Evolutionary conservation across 2,329 filamentous ascomycete species (phyloP).

Genomic region (Fusarium acutatum): DNA sequence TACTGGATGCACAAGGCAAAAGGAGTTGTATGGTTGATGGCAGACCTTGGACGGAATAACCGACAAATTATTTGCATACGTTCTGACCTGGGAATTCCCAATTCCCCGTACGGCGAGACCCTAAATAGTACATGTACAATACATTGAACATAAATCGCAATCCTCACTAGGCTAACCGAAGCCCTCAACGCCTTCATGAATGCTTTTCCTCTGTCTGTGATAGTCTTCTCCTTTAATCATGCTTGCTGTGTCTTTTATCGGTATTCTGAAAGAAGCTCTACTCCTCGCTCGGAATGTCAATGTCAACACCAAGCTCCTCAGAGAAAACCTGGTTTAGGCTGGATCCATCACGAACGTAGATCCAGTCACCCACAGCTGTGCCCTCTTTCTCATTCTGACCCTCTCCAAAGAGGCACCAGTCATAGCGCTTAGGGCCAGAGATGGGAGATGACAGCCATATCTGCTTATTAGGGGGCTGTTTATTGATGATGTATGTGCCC

Average conservation of each 20-base stretch:
- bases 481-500: conserved; percentile 95
- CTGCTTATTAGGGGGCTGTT: conserved; percentile 96
- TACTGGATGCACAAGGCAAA: conserved; percentile 2
- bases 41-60: neutral
- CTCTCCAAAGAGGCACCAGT: conserved; percentile 82
- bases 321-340: conserved; percentile 77
- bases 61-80: conserved; percentile 21
- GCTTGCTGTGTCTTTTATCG: conserved; percentile 16
- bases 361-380: conserved; percentile 78
- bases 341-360: conserved; percentile 86
- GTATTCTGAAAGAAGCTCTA: conserved; percentile 38
- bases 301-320: conserved; percentile 77
- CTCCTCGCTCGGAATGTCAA: conserved; percentile 49
- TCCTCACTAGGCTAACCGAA: conserved; percentile 18
- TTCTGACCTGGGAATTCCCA: conserved; percentile 14
- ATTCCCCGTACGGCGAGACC: neutral
- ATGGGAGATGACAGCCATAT: conserved; percentile 96
- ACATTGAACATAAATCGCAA: conserved; percentile 21
- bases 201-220: conserved; percentile 2
- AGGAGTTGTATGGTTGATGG: neutral
- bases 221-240: conserved; percentile 6
- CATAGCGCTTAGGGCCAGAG: conserved; percentile 92
- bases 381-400: conserved; percentile 79
- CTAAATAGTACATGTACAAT: conserved; percentile 24
- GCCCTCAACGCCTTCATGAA: conserved; percentile 32